Conservation (phyloP, 2,329 filamentous ascomycete genomes). For the Calonectria pseudoturangicola region DNA sequence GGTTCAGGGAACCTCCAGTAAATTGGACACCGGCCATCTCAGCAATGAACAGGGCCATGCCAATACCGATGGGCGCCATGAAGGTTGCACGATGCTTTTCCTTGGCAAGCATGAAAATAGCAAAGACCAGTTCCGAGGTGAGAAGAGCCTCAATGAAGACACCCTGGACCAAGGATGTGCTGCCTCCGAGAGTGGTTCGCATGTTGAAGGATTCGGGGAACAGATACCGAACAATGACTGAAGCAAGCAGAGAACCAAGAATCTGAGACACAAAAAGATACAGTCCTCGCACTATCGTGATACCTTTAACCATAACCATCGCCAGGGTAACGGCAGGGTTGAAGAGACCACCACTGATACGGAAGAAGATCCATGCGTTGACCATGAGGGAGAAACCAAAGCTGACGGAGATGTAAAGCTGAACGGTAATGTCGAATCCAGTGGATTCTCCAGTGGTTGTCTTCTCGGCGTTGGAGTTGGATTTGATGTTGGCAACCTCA, state of each 20-base stretch:
- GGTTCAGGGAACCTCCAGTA: constrained; percentile 69
- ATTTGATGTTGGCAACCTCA: constrained; percentile 63
- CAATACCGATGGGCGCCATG: constrained; percentile 69
- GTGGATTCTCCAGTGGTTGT: constrained; percentile 66
- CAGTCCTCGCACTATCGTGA: constrained; percentile 66
- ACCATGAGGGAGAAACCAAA: constrained; percentile 68
- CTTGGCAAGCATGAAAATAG: constrained; percentile 71
- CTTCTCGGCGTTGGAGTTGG: constrained; percentile 53
- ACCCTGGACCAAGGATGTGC: constrained; percentile 65
- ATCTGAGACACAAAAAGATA: constrained; percentile 71
- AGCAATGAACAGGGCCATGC: constrained; percentile 66
- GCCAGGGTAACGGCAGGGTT: constrained; percentile 68
- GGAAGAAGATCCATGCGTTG: constrained; percentile 69
- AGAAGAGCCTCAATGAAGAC: constrained; percentile 70
- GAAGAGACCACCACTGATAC: constrained; percentile 64
- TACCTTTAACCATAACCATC: constrained; percentile 69
- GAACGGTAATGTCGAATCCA: constrained; percentile 64
- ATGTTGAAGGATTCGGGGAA: constrained; percentile 67
- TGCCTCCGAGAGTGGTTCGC: constrained; percentile 62
- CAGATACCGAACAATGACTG: constrained; percentile 64
- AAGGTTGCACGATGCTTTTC: constrained; percentile 70
- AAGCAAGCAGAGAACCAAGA: constrained; percentile 65
- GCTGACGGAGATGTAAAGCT: constrained; percentile 64
- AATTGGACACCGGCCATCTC: constrained; percentile 69
- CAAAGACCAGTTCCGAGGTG: constrained; percentile 68